phyloP scores from a whole-genome alignment of 2,329 filamentous ascomycete genomes.

The Fusarium torulosum region DNA sequence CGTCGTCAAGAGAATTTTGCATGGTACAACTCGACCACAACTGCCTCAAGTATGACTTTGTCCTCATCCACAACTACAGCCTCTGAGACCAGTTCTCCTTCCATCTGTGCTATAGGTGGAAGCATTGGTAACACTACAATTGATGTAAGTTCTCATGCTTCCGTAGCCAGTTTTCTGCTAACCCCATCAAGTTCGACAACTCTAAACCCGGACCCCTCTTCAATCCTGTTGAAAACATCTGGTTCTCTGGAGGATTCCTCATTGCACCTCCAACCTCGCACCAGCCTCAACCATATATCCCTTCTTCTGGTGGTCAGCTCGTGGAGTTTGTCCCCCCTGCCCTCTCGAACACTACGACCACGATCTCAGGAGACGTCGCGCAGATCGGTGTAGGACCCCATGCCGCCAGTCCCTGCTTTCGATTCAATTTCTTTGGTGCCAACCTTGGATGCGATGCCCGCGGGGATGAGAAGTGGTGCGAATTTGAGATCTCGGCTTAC shows the following conservation, averaged over 20 bases:
- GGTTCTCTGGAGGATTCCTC: constrained; percentile 59
- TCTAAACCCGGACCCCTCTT: constrained; percentile 54
- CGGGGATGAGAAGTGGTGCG: constrained; percentile 54
- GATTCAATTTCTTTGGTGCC: constrained; percentile 57
- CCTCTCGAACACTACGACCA: constrained; percentile 45
- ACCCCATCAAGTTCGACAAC: constrained; percentile 53
- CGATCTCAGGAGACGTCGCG: constrained; percentile 52
- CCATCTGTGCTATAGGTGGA: constrained; percentile 49
- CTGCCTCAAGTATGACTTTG: constrained; percentile 21
- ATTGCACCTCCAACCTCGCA: constrained; percentile 54
- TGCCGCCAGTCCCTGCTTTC: constrained; percentile 54
- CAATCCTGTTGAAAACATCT: constrained; percentile 56
- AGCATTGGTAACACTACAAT: constrained; percentile 56
- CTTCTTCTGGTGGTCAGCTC: constrained; percentile 57
- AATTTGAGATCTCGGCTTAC: constrained; percentile 59
- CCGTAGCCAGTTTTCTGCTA: constrained; percentile 15
- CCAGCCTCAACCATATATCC: constrained; percentile 51
- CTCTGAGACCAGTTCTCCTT: constrained; percentile 30
- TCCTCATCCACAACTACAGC: constrained; percentile 12
- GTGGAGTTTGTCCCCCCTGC: constrained; percentile 57
- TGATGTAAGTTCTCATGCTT: constrained; percentile 49
- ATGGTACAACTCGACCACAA: constrained; percentile 52
- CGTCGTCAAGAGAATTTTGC: constrained; percentile 49
- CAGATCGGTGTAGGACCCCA: constrained; percentile 58
- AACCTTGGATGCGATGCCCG: constrained; percentile 55